Evolutionary conservation across 306 rosid genomes (phyloP), one percentile per base, ranked within the genome.

Genomic region (Trifolium fragiferum): DNA sequence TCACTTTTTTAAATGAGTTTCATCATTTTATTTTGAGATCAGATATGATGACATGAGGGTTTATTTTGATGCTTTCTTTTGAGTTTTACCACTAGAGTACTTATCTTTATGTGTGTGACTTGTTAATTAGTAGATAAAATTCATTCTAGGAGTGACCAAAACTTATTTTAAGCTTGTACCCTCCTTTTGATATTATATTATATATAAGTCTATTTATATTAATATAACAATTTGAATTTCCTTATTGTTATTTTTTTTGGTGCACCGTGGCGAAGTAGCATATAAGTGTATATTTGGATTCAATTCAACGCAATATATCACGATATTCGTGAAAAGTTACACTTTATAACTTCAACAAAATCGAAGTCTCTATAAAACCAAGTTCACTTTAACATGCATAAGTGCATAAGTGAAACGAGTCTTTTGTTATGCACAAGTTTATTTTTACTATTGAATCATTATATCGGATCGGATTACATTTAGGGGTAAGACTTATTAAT

Each of bases 1-100:
- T 76, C 73, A 67, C 70, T 61, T 65, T 79, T 76, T n/a, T 85
- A 77, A 82, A 51, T 14, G 64, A 74, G 41, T 59, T 70, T 60
- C 5, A 21, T 74, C 73, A 30, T 74, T 78, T 62, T 47, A n/a
- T 82, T 81, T 53, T 72, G 79, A 38, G 66, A 65, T 61, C 47
- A 80, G 43, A 78, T n/a, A 75, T 72, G 75, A 75, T 72, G 75
- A 75, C 75, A n/a, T 38, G 73, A 61, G 47, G 84, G 77, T 27
- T 58, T 78, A 60, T 71, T 35, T 82, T 81, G 74, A 61, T 85
- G 88, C 58, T 61, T 66, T 59, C 13, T 55, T 63, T 38, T 74
- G 73, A 11, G 21, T 64, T 76, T 72, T 74, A 30, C 69, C 76
- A 40, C 50, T 50, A 14, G 43, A 70, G 13, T 21, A 73, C 51